Conservation (phyloP, 768 basidiomycete genomes). For the Amanita pseudoporphyria region DNA sequence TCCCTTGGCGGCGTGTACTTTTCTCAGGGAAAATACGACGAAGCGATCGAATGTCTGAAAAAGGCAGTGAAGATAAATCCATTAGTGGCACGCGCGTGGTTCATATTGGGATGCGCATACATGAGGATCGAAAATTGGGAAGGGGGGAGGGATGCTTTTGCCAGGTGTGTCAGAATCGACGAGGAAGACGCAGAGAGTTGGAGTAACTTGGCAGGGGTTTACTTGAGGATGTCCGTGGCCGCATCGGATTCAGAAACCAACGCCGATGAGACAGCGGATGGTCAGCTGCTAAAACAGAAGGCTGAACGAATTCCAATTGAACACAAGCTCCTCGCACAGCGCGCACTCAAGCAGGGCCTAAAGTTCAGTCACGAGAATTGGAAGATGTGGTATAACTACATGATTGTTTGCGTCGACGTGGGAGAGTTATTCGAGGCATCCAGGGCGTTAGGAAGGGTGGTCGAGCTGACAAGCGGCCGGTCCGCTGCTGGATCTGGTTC, state of each 20-base stretch:
- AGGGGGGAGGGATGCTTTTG: conserved; percentile 75
- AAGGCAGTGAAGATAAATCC: conserved; percentile 85
- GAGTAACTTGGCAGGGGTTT: conserved; percentile 94
- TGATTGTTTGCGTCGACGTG: conserved; percentile 86
- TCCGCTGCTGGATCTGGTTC: background rate
- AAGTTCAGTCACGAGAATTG: conserved; percentile 82
- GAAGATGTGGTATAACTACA: conserved; percentile 99
- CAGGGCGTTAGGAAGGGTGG: conserved; percentile 71
- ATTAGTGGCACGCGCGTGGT: conserved; percentile 83
- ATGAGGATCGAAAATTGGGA: conserved; percentile 81
- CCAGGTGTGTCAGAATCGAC: conserved; percentile 80
- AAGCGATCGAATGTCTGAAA: conserved; percentile 58
- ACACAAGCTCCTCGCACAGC: conserved; percentile 85
- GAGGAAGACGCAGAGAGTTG: conserved; percentile 98
- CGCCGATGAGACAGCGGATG: conserved; percentile 17
- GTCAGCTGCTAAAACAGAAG: conserved; percentile 20
- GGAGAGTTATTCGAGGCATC: conserved; percentile 86
- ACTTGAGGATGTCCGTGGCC: conserved; percentile 65
- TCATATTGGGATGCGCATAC: conserved; percentile 88
- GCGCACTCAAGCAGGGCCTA: conserved; percentile 85
- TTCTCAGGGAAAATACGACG: conserved; percentile 47
- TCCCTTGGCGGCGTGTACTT: conserved; percentile 84
- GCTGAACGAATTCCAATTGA: conserved; percentile 38
- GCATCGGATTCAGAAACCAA: conserved; percentile 4
- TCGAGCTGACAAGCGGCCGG: conserved; percentile 59